Base-by-base conservation (phyloP, 208 protist genomes). In the Acanthamoeba sp. region DNA sequence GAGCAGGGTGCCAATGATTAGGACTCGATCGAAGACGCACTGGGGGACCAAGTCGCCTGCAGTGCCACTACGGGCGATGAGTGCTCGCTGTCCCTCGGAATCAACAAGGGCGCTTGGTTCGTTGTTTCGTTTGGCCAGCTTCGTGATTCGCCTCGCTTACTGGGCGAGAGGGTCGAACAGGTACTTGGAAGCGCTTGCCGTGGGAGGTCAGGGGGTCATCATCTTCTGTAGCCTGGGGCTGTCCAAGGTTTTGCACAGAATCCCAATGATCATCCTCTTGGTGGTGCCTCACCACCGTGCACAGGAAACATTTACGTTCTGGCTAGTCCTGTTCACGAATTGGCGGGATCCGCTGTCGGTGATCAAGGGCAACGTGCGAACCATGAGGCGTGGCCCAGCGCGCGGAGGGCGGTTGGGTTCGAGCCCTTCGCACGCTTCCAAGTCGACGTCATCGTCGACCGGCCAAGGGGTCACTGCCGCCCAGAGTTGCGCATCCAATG, bases 181-280 rank as follows among this genome's bases (percentile, higher is more conserved):
- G 66, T 24, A 20, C 7, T 27, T 48, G 36, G 69, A 78, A 29
- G 69, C 36, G 22, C n/a, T 78, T 12, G 69, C 69, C 9, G 69
- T 78, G 1, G 38, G 69, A 32, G 69, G 69, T 24, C 69, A 78
- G 69, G 69, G 69, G 12, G 48, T 78, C 32, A 78, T 78, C 38
- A 78, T 78, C 69, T 78, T 78, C 36, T 78, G 29, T 36, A 48
- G 69, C 69, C 24, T 78, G 36, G 69, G 69, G 36, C 20, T 78
- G 12, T 78, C 69, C 69, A 42, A 48, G 69, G 69, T 78, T 50
- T 34, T 6, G 12, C n/a, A 36, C 48, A 9, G 48, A 1, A 20
- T 18, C 48, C 2, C 29, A 29, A 34, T 34, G 62, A 3, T 69
- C 24, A 36, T 20, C 16, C 48, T 55, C 48, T 55, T 55, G 48